Conservation (phyloP, 1,284 basidiomycete species). For the Moesziomyces sp. region DNA sequence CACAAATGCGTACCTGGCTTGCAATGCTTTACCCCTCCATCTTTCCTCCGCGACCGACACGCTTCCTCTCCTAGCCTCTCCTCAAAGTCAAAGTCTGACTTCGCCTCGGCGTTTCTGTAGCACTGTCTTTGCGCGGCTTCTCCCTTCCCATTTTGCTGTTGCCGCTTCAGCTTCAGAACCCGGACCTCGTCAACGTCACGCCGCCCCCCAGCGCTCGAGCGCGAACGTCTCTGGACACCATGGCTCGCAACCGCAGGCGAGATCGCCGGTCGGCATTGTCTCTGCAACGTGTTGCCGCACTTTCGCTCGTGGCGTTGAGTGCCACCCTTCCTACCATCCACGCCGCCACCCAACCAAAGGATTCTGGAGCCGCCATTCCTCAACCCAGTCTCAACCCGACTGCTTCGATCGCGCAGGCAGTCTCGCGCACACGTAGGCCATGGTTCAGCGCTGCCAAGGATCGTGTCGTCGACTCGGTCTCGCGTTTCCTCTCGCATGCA, state of each 20-base stretch:
- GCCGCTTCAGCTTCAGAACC: background rate
- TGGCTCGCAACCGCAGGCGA: slow-evolving; percentile 8
- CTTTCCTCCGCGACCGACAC: background rate
- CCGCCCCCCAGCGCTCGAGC: background rate
- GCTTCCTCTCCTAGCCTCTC: background rate
- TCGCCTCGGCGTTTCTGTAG: background rate
- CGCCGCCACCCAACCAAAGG: background rate
- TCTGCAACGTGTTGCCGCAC: slow-evolving; percentile 18
- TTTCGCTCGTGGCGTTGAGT: slow-evolving; percentile 24
- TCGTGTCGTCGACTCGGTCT: slow-evolving; percentile 19
- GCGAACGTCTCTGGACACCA: slow-evolving; percentile 1
- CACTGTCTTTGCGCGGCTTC: background rate
- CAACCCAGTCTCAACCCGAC: slow-evolving; percentile 22
- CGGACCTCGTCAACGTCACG: background rate
- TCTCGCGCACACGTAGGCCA: slow-evolving; percentile 29
- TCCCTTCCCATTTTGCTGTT: background rate
- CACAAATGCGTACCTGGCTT: background rate
- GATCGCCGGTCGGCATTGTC: slow-evolving; percentile 5
- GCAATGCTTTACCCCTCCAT: background rate
- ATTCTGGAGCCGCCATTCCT: background rate
- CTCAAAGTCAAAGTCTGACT: background rate
- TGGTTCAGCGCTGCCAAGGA: slow-evolving; percentile 38
- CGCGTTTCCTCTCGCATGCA: slow-evolving; percentile 34
- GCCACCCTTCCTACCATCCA: slow-evolving; percentile 15
- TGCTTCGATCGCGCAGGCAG: slow-evolving; percentile 22